Evolutionary conservation across 2,329 filamentous ascomycete genomes (phyloP).

Genomic region (Aschersonia sp.): DNA sequence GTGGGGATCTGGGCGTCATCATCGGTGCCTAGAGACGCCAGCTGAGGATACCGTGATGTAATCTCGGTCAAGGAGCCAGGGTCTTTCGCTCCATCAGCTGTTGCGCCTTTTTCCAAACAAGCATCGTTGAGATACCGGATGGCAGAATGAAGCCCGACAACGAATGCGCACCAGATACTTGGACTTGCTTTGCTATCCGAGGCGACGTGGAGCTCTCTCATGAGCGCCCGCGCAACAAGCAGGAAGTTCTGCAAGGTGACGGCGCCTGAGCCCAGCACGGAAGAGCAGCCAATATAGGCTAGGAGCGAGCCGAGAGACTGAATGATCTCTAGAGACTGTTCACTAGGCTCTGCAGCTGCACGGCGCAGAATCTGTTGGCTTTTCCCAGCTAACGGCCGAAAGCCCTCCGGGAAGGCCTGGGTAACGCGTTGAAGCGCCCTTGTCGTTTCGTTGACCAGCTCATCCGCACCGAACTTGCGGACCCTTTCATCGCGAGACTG

Average conservation of each 20-base stretch:
- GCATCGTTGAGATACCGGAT: slow-evolving; percentile 26
- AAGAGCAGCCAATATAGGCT: slow-evolving; percentile 34
- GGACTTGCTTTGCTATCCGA: slow-evolving; percentile 18
- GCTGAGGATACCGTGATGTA: slow-evolving; percentile 12
- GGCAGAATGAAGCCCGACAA: slow-evolving; percentile 20
- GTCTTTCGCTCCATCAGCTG: slow-evolving; percentile 8
- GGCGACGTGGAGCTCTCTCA: slow-evolving; percentile 19
- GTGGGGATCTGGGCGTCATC: slow-evolving; percentile 1
- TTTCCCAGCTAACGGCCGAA: slow-evolving; percentile 16
- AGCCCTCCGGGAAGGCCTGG: slow-evolving; percentile 20
- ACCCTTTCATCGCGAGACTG: slow-evolving; percentile 9
- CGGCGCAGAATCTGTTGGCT: slow-evolving; percentile 12
- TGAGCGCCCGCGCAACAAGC: slow-evolving; percentile 20
- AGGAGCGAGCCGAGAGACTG: slow-evolving; percentile 26
- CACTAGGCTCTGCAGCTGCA: slow-evolving; percentile 8
- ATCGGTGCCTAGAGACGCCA: slow-evolving; percentile 8
- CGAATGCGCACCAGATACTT: slow-evolving; percentile 21
- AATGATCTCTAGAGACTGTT: slow-evolving; percentile 13
- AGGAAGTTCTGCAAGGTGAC: slow-evolving; percentile 25
- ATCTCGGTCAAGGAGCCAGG: slow-evolving; percentile 7
- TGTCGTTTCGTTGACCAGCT: slow-evolving; percentile 25
- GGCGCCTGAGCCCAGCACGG: slow-evolving; percentile 4
- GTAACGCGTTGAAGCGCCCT: slow-evolving; percentile 24
- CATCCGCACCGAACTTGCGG: slow-evolving; percentile 13
- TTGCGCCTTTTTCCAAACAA: slow-evolving; percentile 12